Evolutionary conservation across 108 stramenopile species (phyloP).

Genomic region (Discostella stelligeroides): DNA sequence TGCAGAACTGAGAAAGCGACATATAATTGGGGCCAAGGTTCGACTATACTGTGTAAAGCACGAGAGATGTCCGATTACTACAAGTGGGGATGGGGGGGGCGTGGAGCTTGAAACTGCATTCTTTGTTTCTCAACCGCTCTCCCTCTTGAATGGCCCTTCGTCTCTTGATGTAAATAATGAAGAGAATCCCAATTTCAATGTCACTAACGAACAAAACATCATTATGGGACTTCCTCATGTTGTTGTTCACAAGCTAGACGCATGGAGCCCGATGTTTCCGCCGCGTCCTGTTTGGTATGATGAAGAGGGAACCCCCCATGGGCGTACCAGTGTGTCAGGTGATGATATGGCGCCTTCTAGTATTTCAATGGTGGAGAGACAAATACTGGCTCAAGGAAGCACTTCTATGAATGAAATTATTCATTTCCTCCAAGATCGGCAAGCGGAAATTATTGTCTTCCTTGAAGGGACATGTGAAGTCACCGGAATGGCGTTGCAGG

Average conservation of each 20-base stretch:
- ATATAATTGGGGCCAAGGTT: constrained; percentile 91
- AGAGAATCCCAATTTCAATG: constrained; percentile 32
- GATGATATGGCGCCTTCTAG: constrained; percentile 9
- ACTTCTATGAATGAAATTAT: constrained; percentile 52
- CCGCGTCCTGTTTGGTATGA: constrained; percentile 74
- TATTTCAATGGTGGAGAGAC: constrained; percentile 36
- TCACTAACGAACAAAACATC: constrained; percentile 63
- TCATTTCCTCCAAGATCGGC: constrained; percentile 79
- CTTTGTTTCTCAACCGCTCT: constrained; percentile 48
- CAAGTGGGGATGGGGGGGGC: not conserved
- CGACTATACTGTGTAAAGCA: constrained; percentile 91
- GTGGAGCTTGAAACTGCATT: constrained; percentile 46
- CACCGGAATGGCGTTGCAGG: constrained; percentile 88
- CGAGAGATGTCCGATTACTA: constrained; percentile 56
- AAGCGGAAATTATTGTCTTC: constrained; percentile 91
- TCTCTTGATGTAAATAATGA: not conserved
- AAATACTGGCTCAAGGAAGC: constrained; percentile 6
- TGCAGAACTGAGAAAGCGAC: constrained; percentile 90
- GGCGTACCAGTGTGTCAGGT: constrained; percentile 4
- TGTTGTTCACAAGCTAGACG: constrained; percentile 92
- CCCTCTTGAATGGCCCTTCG: constrained; percentile 26
- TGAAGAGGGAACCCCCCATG: constrained; percentile 52
- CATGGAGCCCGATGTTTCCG: constrained; percentile 79
- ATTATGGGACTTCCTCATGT: constrained; percentile 94
- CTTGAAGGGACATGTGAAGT: constrained; percentile 95